Evolutionary conservation across 108 stramenopile species (phyloP).

Genomic region (Seminavis robusta): DNA sequence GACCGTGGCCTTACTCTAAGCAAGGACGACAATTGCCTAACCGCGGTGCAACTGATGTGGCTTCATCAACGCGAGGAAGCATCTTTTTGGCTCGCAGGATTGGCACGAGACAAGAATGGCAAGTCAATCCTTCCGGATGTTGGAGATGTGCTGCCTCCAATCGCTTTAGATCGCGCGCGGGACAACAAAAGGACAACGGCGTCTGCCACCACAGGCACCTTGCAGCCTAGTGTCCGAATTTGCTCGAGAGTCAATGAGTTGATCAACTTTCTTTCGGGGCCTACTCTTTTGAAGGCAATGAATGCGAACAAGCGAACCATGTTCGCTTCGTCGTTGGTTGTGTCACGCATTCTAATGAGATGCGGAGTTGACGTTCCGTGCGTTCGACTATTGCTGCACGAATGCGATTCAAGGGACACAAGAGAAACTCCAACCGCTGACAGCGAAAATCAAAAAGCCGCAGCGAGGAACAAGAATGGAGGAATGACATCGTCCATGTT

Average conservation of each 20-base stretch:
- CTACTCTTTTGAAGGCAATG: conserved; percentile 54
- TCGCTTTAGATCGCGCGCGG: no score
- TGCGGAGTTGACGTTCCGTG: conserved; percentile 69
- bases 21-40: background rate
- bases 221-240: conserved; percentile 8
- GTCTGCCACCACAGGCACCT: no score
- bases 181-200: no score
- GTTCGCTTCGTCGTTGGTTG: conserved; percentile 51
- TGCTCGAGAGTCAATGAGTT: conserved; percentile 42
- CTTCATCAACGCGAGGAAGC: conserved; percentile 41
- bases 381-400: conserved; percentile 28
- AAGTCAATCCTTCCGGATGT: background rate
- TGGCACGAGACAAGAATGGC: background rate
- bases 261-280: conserved; percentile 66
- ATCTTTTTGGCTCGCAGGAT: conserved; percentile 32
- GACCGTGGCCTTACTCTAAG: background rate
- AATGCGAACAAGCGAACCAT: conserved; percentile 42
- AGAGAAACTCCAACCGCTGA: no score
- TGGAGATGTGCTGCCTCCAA: no score
- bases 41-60: conserved; percentile 65
- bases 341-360: conserved; percentile 43
- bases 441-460: no score
- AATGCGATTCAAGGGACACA: conserved; percentile 9
- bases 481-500: conserved; percentile 23
- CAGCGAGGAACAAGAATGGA: no score